These are phyloP conservation scores for Nothopassalora personata DNA, from an alignment of 2,329 filamentous ascomycete species.

Conservation along the genomic window DNA sequence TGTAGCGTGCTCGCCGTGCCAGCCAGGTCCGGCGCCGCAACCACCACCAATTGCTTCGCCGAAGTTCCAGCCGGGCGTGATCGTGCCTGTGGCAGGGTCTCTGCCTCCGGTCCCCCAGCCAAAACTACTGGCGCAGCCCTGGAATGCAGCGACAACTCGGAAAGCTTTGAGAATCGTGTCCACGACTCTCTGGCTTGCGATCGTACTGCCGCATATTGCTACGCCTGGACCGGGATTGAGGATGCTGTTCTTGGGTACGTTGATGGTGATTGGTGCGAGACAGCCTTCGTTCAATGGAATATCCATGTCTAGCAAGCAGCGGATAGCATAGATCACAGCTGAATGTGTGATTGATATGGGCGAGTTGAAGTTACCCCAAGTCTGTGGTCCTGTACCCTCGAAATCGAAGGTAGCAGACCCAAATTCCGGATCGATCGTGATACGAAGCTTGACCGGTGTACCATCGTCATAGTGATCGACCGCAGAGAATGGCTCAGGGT, in stretches of 20 bases:
- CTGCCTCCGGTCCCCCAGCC: constrained; percentile 28
- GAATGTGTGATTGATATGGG: constrained; percentile 37
- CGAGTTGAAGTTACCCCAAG: constrained; percentile 34
- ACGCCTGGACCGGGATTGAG: constrained; percentile 27
- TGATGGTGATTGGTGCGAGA: constrained; percentile 26
- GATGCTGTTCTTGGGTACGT: constrained; percentile 26
- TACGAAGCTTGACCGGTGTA: constrained; percentile 32
- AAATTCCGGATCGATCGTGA: constrained; percentile 30
- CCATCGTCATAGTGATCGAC: constrained; percentile 42
- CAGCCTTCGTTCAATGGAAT: constrained; percentile 48
- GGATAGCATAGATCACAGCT: constrained; percentile 33
- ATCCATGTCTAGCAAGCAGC: constrained; percentile 29
- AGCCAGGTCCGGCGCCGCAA: constrained; percentile 31
- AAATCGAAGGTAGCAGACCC: constrained; percentile 39
- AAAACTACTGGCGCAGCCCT: constrained; percentile 30
- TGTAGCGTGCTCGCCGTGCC: constrained; percentile 31
- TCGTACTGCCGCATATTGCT: constrained; percentile 31
- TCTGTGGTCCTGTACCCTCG: constrained; percentile 36
- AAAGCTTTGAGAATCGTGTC: constrained; percentile 33
- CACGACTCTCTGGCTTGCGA: constrained; percentile 31
- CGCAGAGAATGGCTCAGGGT: constrained; percentile 21
- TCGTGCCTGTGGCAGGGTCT: constrained; percentile 14
- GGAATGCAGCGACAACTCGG: constrained; percentile 27
- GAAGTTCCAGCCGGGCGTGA: constrained; percentile 31
- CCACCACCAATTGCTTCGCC: constrained; percentile 37